Base-by-base conservation (phyloP, 495 filamentous ascomycete species). In the Cercophora sp. region DNA sequence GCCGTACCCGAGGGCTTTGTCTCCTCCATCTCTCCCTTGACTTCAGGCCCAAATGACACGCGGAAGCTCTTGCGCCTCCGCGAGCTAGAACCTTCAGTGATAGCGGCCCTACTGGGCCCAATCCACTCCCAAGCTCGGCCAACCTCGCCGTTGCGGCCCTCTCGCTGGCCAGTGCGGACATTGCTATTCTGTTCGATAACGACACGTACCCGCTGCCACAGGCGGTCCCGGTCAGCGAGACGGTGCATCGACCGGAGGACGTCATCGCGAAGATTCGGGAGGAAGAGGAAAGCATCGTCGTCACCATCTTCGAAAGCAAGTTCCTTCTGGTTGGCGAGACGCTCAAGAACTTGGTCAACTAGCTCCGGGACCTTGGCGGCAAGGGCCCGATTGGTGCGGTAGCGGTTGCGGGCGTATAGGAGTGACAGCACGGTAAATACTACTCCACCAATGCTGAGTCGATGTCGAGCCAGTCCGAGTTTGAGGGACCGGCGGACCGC, bases 91-190 rank as follows among this genome's bases (percentile, higher is more conserved):
- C 73, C 67, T 32, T 34, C 54, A 2, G 29, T 49, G 18, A 32
- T 51, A 20, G 70, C 65, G 39, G 73, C 70, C n/a, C 77, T 72
- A 24, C 54, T 70, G 8, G 82, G 77, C 0, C 93, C 93, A 64
- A 96, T 91, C 93, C 93, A 99, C 65, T 96, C 92, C 93, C 93
- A 99, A 15, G 87, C 85, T 41, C 89, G 79, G 11, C 87, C 84
- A 45, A 96, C 81, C 64, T 99, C 93, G 15, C 93, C 93, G 56
- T 79, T 87, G 42, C 83, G 77, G 35, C 85, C 79, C 70, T 97
- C 91, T 18, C 91, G 78, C 52, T 93, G 86, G 20, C 86, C 83
- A 0, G 88, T 86, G 27, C 93, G 80, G 6, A 98, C 87, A 61
- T 98, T 98, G 47, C 88, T 84, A 60, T 98, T 98, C 61, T 81